phyloP scores from a whole-genome alignment of 371 early-diverging fungal species.

The Mortierella sp. region DNA sequence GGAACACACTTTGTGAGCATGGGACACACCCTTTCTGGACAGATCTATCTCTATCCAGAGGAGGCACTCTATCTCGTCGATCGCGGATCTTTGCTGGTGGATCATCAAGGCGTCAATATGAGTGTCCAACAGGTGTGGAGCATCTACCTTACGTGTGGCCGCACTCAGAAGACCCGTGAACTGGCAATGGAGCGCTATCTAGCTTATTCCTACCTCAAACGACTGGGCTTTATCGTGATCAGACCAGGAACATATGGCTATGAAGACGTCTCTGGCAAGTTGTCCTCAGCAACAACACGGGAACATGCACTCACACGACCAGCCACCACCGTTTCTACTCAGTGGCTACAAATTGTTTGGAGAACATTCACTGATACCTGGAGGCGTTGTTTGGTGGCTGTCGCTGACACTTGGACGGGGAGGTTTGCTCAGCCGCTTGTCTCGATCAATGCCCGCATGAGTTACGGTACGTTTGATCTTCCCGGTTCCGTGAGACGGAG shows the following conservation, averaged over 20 bases:
- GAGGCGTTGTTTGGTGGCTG: constrained; percentile 3
- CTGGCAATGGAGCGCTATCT: constrained; percentile 32
- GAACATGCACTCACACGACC: constrained; percentile 4
- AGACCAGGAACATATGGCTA: constrained; percentile 34
- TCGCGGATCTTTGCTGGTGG: constrained; percentile 53
- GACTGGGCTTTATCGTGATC: constrained; percentile 62
- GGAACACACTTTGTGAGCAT: constrained; percentile 59
- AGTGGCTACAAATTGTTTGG: constrained; percentile 2
- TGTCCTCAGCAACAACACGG: not conserved
- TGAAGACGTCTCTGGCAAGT: not conserved
- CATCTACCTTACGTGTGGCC: constrained; percentile 15
- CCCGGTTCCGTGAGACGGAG: not conserved
- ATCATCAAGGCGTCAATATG: constrained; percentile 26
- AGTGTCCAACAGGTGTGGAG: constrained; percentile 46
- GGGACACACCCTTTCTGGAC: constrained; percentile 56
- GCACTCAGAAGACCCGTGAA: not conserved
- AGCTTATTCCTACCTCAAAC: constrained; percentile 61
- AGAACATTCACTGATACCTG: not conserved
- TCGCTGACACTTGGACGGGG: constrained; percentile 1
- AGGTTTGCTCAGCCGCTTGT: constrained; percentile 16
- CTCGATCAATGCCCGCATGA: constrained; percentile 14
- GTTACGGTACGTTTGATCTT: constrained; percentile 14
- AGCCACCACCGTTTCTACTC: no score
- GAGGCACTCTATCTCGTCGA: constrained; percentile 66
- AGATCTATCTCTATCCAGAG: constrained; percentile 58